These are phyloP conservation scores for Gymnopus androsaceus DNA, from an alignment of 1,284 basidiomycete species.

Conservation along the genomic window DNA sequence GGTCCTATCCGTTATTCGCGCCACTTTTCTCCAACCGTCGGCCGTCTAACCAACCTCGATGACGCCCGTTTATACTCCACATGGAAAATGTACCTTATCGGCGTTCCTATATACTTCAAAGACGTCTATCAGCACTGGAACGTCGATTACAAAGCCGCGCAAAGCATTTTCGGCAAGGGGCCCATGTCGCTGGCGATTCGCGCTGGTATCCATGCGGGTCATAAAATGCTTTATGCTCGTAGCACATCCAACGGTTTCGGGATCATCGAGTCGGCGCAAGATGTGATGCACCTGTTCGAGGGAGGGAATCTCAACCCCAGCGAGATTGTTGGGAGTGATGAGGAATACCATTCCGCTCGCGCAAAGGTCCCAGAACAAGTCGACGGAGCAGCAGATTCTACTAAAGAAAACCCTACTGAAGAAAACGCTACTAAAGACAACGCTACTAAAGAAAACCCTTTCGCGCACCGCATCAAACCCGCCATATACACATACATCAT, in stretches of 20 bases:
- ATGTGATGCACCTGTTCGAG: constrained; percentile 55
- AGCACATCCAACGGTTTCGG: constrained; percentile 65
- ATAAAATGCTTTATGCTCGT: constrained; percentile 71
- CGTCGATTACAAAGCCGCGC: constrained; percentile 63
- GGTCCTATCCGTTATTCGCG: constrained; percentile 69
- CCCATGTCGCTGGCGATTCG: constrained; percentile 63
- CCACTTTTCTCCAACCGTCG: constrained; percentile 70
- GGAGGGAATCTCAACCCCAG: constrained; percentile 23
- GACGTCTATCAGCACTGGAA: constrained; percentile 68
- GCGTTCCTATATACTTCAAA: constrained; percentile 59
- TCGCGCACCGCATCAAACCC: constrained; percentile 59
- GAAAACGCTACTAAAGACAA: too few species aligned
- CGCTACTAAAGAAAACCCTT: neutral
- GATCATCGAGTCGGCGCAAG: constrained; percentile 47
- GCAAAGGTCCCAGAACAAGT: neutral
- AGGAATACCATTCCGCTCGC: neutral
- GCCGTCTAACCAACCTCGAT: constrained; percentile 58
- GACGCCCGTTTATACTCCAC: constrained; percentile 73
- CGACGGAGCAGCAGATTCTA: neutral
- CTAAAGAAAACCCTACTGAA: neutral
- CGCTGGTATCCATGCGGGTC: constrained; percentile 66
- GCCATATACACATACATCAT: constrained; percentile 80
- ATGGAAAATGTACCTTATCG: constrained; percentile 74
- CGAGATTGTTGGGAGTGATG: constrained; percentile 2
- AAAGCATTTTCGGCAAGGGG: constrained; percentile 61